These are phyloP conservation scores for Thraustochytrium sp. DNA, from an alignment of 352 stramenopile genomes.

Conservation along the genomic window DNA sequence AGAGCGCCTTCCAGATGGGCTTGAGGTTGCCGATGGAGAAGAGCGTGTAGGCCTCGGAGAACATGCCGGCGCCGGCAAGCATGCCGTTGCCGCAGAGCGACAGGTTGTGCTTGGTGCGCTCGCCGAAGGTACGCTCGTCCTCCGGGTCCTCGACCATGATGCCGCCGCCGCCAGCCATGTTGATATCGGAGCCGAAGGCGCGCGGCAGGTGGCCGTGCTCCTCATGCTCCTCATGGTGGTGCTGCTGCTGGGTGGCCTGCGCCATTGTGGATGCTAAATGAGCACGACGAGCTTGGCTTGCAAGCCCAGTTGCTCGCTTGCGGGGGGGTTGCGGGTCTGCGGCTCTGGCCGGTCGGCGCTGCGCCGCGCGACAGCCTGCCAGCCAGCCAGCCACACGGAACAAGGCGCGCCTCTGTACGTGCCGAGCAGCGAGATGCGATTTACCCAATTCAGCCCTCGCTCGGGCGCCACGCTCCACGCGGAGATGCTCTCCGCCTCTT, in stretches of 20 bases:
- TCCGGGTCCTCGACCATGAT: not conserved
- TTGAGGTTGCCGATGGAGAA: conserved; percentile 41
- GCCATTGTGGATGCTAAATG: no score
- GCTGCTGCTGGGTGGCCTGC: no score
- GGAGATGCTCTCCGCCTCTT: no score
- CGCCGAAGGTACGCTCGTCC: not conserved
- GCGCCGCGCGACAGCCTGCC: no score
- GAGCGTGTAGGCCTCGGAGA: conserved; percentile 34
- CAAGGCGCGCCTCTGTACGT: no score
- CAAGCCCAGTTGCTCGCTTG: no score
- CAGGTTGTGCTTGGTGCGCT: not conserved
- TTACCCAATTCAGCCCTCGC: no score
- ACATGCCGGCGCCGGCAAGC: conserved; percentile 11
- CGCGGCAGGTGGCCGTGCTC: not conserved
- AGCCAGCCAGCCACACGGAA: no score
- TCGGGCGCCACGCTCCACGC: no score
- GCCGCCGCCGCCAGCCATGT: conserved; percentile 17
- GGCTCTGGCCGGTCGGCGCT: no score
- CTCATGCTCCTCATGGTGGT: not conserved
- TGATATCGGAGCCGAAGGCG: conserved; percentile 9
- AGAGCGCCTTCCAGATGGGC: conserved; percentile 22
- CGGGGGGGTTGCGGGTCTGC: no score
- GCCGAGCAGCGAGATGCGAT: no score
- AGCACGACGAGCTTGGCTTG: not conserved
- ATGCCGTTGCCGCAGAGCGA: not conserved